Percentiles rank a stretch among this genome's conserved stretches.
phyloP scores from a whole-genome alignment of 805 yeast genomes.

The Cephaloascus albidus region DNA sequence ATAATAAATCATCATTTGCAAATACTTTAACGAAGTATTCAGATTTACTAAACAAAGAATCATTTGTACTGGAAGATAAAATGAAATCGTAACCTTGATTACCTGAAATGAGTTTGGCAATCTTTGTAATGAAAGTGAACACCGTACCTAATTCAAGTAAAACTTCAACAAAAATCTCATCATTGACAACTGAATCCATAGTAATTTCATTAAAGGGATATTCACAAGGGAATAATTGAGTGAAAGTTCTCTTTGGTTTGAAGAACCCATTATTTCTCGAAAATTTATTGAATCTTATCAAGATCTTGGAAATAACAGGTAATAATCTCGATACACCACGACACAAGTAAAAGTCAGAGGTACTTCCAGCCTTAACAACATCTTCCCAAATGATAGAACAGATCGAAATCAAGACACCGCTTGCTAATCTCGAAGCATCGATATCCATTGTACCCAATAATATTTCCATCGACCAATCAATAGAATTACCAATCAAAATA shows the following conservation, averaged over 20 bases:
- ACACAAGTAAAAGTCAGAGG: constrained; percentile 26
- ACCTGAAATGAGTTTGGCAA: constrained; percentile 32
- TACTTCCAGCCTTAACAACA: constrained; percentile 16
- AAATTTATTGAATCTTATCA: constrained; percentile 42
- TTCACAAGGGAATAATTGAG: constrained; percentile 56
- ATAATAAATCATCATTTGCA: constrained; percentile 26
- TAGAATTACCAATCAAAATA: constrained; percentile 33
- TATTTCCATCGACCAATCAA: constrained; percentile 52
- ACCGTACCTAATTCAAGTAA: constrained; percentile 60
- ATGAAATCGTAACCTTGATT: constrained; percentile 33
- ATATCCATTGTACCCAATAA: constrained; percentile 38
- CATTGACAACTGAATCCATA: constrained; percentile 67
- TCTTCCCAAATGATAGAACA: constrained; percentile 27
- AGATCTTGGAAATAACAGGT: constrained; percentile 43
- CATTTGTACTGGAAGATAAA: constrained; percentile 20
- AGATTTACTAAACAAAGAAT: constrained; percentile 29
- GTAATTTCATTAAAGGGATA: constrained; percentile 59
- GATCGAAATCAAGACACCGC: constrained; percentile 45
- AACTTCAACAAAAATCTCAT: constrained; percentile 61
- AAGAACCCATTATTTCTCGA: constrained; percentile 36
- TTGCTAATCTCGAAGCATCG: constrained; percentile 57
- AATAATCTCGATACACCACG: constrained; percentile 41
- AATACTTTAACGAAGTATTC: constrained; percentile 30
- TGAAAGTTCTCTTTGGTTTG: constrained; percentile 54
- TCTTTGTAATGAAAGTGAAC: constrained; percentile 45